A percentile compares a stretch with the other conserved stretches of the same genome.
Evolutionary conservation across 805 yeast genomes (phyloP).

Genomic region (Hanseniaspora hatyaiensis): DNA sequence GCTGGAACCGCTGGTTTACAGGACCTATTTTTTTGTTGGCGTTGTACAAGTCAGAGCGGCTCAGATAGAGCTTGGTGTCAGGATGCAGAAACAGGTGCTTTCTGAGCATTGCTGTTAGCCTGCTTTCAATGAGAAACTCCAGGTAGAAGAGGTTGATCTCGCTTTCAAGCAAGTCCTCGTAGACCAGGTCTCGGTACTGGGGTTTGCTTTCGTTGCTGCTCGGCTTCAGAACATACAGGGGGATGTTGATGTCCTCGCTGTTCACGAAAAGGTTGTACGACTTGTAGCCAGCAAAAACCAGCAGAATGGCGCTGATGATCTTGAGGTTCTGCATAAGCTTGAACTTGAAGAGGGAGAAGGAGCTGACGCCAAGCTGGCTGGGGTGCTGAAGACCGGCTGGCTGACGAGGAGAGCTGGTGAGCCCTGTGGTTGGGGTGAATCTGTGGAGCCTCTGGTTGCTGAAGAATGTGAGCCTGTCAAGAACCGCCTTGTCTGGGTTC

Average conservation of each 20-base stretch:
- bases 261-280: constrained; percentile 6
- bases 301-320: not conserved
- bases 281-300: not conserved
- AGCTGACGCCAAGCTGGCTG: not conserved
- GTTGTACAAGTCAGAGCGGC: not conserved
- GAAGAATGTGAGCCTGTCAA: no score
- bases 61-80: not conserved
- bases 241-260: constrained; percentile 3
- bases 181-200: constrained; percentile 1
- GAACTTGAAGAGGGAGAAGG: not conserved
- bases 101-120: not conserved
- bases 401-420: no score
- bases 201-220: not conserved
- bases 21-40: constrained; percentile 1
- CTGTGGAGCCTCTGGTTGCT: no score
- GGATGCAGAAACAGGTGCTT: not conserved
- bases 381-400: not conserved
- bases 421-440: no score
- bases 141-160: constrained; percentile 10
- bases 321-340: constrained; percentile 6
- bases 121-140: not conserved
- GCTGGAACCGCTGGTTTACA: not conserved
- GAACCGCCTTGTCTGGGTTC: no score
- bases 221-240: not conserved
- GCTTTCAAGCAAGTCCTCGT: constrained; percentile 4